Evolutionary conservation across 768 basidiomycete genomes (phyloP).

Genomic region (Suillus sp.): DNA sequence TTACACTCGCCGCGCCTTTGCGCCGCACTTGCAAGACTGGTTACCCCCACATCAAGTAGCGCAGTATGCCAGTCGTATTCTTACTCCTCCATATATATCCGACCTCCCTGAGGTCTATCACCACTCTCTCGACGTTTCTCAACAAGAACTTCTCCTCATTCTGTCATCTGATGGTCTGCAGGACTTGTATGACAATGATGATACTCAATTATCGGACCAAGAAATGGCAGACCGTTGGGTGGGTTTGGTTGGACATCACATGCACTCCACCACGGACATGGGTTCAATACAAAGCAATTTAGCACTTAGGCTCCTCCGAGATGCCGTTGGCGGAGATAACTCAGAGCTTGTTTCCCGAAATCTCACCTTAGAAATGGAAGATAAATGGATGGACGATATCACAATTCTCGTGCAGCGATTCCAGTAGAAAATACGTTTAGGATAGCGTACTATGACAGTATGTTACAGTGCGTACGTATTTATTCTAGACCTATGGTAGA

Average conservation of each 20-base stretch:
- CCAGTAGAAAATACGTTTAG: constrained; percentile 11
- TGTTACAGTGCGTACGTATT: constrained; percentile 13
- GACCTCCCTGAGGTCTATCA: constrained; percentile 43
- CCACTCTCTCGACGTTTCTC: constrained; percentile 27
- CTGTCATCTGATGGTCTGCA: constrained; percentile 50
- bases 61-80: constrained; percentile 37
- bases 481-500: constrained; percentile 15
- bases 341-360: constrained; percentile 41
- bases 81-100: constrained; percentile 51
- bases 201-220: constrained; percentile 23
- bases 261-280: constrained; percentile 24
- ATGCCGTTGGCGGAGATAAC: constrained; percentile 46
- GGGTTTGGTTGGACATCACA: constrained; percentile 30
- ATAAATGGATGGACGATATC: constrained; percentile 53
- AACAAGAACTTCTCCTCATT: constrained; percentile 37
- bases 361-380: constrained; percentile 52
- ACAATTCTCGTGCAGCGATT: constrained; percentile 47
- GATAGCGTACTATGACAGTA: constrained; percentile 4
- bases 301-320: constrained; percentile 44
- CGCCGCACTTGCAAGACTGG: constrained; percentile 27
- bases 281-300: constrained; percentile 30
- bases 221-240: constrained; percentile 40
- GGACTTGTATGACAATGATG: constrained; percentile 40
- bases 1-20: constrained; percentile 37
- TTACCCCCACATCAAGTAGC: constrained; percentile 19